phyloP scores from a whole-genome alignment of 768 basidiomycete genomes.

The Pulveroboletus sp. region DNA sequence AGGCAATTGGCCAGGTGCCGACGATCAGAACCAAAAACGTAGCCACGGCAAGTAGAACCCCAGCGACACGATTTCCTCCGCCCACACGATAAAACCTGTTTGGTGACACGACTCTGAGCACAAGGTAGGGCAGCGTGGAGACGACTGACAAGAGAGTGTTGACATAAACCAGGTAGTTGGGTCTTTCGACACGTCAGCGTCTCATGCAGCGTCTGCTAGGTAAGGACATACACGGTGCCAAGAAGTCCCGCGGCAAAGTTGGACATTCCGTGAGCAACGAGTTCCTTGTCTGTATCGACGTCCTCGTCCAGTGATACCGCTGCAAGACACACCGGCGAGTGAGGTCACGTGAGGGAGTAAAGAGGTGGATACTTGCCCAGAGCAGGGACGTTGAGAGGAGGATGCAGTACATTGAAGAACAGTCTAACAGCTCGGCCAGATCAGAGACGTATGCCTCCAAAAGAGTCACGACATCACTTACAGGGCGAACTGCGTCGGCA shows the following conservation, averaged over 20 bases:
- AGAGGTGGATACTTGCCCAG: slow-evolving; percentile 46
- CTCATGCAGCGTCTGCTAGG: not conserved
- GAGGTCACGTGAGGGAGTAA: not conserved
- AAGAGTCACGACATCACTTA: slow-evolving; percentile 35
- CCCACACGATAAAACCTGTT: slow-evolving; percentile 87
- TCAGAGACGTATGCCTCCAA: slow-evolving; percentile 3
- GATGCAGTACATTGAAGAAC: slow-evolving; percentile 82
- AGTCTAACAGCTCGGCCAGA: slow-evolving; percentile 41
- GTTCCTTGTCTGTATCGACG: slow-evolving; percentile 87
- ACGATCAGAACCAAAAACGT: slow-evolving; percentile 69
- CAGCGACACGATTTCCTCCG: slow-evolving; percentile 77
- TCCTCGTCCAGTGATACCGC: slow-evolving; percentile 88
- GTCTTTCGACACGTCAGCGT: slow-evolving; percentile 37
- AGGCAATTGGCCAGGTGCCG: slow-evolving; percentile 88
- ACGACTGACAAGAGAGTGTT: slow-evolving; percentile 67
- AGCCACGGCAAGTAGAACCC: slow-evolving; percentile 77
- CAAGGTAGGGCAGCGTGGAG: slow-evolving; percentile 1
- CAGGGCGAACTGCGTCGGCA: slow-evolving; percentile 94
- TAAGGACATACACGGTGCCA: slow-evolving; percentile 66
- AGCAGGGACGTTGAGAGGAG: slow-evolving; percentile 86
- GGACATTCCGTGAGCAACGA: slow-evolving; percentile 88
- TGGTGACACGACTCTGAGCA: not conserved
- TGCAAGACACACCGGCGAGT: slow-evolving; percentile 21
- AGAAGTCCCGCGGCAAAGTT: slow-evolving; percentile 77
- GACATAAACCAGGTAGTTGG: slow-evolving; percentile 86